phyloP scores from a whole-genome alignment of 2,329 filamentous ascomycete species.

The Plectosphaerella plurivora region DNA sequence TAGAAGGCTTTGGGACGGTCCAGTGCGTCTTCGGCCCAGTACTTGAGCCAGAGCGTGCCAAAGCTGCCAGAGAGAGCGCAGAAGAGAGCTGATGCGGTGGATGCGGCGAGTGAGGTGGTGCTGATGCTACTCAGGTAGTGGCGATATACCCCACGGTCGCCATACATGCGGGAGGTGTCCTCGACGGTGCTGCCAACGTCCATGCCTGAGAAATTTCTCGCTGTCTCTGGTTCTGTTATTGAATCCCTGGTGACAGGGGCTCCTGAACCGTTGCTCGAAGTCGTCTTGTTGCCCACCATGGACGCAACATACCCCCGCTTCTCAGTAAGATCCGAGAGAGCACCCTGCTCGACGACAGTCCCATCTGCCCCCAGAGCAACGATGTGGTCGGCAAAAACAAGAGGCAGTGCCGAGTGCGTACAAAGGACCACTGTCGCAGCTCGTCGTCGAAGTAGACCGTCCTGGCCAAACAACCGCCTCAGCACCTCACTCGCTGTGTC shows the following conservation, averaged over 20 bases:
- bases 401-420: slow-evolving; percentile 23
- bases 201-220: too few species aligned
- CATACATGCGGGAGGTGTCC: slow-evolving; percentile 10
- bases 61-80: slow-evolving; percentile 13
- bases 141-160: slow-evolving; percentile 16
- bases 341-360: slow-evolving; percentile 34
- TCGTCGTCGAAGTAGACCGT: slow-evolving; percentile 16
- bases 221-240: too few species aligned
- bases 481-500: slow-evolving; percentile 30
- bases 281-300: too few species aligned
- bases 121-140: slow-evolving; percentile 16
- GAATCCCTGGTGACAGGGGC: too few species aligned
- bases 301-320: slow-evolving; percentile 24
- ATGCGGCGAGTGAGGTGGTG: background rate
- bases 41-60: slow-evolving; percentile 25
- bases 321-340: slow-evolving; percentile 24
- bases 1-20: slow-evolving; percentile 11
- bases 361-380: slow-evolving; percentile 39
- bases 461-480: slow-evolving; percentile 21
- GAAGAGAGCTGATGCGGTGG: slow-evolving; percentile 2
- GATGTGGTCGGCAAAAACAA: slow-evolving; percentile 38
- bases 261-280: too few species aligned
- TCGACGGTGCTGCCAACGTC: background rate
- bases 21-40: slow-evolving; percentile 18
- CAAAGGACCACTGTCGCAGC: slow-evolving; percentile 12